A percentile compares a stretch with the other conserved stretches of the same genome.
These are phyloP conservation scores for Ogataea degrootiae DNA, from an alignment of 805 yeast species.

Conservation along the genomic window DNA sequence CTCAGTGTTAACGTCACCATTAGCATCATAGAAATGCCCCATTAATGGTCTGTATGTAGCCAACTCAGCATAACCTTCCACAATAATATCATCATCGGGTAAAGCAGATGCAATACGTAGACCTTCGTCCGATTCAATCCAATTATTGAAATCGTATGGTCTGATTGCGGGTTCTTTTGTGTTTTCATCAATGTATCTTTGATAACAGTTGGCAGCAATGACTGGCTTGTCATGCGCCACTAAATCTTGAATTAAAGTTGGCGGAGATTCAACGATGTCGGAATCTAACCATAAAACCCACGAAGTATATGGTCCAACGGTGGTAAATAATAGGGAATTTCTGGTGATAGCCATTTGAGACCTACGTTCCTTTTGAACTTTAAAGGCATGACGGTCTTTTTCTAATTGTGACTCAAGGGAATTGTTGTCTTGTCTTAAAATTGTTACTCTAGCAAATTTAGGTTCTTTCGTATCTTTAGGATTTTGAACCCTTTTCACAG, in stretches of 20 bases:
- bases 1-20: slow-evolving; percentile 58
- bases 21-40: slow-evolving; percentile 78
- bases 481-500: slow-evolving; percentile 67
- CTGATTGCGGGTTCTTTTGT: slow-evolving; percentile 56
- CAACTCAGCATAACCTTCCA: slow-evolving; percentile 90
- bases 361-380: slow-evolving; percentile 85
- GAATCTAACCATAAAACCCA: slow-evolving; percentile 98
- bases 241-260: slow-evolving; percentile 79
- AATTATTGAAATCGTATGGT: slow-evolving; percentile 93
- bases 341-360: slow-evolving; percentile 90
- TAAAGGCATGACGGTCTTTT: slow-evolving; percentile 84
- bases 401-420: slow-evolving; percentile 72
- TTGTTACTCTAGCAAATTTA: slow-evolving; percentile 78
- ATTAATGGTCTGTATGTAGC: slow-evolving; percentile 93
- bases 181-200: slow-evolving; percentile 61
- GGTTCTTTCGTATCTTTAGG: slow-evolving; percentile 46
- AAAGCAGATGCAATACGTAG: slow-evolving; percentile 63
- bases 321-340: slow-evolving; percentile 83
- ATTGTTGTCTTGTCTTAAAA: slow-evolving; percentile 85
- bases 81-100: slow-evolving; percentile 85
- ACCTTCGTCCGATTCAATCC: slow-evolving; percentile 87
- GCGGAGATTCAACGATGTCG: slow-evolving; percentile 87
- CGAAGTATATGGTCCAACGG: slow-evolving; percentile 82
- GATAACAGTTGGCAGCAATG: slow-evolving; percentile 89
- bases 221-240: slow-evolving; percentile 82